Evolutionary conservation across 2,329 filamentous ascomycete genomes (phyloP), one percentile per base, ranked within the genome.

Genomic region (Fusarium brachygibbosum): DNA sequence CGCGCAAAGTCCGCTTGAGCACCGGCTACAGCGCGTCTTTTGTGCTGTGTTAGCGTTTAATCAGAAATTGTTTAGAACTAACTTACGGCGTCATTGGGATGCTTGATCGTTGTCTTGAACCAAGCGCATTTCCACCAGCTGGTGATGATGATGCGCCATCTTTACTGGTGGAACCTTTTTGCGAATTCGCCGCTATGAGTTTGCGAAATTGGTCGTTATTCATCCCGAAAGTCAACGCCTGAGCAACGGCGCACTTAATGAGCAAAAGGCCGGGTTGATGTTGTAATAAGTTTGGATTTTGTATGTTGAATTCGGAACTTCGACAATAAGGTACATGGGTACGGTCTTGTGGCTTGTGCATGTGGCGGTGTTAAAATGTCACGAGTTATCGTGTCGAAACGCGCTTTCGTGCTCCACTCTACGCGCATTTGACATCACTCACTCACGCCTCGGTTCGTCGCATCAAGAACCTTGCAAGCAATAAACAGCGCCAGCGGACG

Each of bases 191-290:
- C 45, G 90, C 83, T 23, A 97, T 80, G 9, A 98, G 86, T 69
- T 91, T 91, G 56, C 96, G 91, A 76, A 99, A 99, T 75, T 98
- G 93, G 42, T 94, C 89, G 84, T 98, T 98, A 79, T 98, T 97
- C 96, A 99, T 98, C 37, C 42, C 67, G 55, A 49, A 56, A 40
- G 44, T 14, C 32, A 31, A n/a, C 29, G 32, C 32, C 12, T 32
- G 23, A 17, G n/a, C n/a, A 45, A 40, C 11, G 34, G 19, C n/a
- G 41, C 31, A 32, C 25, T 38, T 16, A 10, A 28, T 44, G 17
- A 38, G 32, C 31, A 35, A 41, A 63, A 49, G 34, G 28, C 29
- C n/a, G 23, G 12, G 29, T 40, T 48, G 21, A 49, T 50, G 45
- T 49, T 74, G 56, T 13, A 17, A 31, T 19, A 23, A 19, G 17